These are phyloP conservation scores for Gastrodia elata DNA, from an alignment of 106 monocot species.

Conservation along the genomic window DNA sequence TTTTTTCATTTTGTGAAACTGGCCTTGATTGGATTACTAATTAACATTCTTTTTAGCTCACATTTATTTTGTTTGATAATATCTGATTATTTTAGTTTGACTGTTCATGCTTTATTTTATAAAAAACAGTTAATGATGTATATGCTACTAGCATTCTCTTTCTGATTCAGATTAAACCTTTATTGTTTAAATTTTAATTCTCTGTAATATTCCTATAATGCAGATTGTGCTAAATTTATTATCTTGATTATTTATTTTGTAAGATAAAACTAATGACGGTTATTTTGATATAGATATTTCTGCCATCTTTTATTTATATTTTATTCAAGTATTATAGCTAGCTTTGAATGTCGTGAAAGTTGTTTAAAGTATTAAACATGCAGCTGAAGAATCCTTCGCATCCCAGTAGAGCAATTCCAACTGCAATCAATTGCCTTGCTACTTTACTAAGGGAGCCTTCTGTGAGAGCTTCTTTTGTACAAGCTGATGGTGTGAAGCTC, in stretches of 20 bases:
- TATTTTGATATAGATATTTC: neutral
- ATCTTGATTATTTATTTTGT: neutral
- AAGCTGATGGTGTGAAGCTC: constrained; percentile 78
- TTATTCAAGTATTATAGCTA: neutral
- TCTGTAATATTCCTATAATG: neutral
- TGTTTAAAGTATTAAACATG: constrained; percentile 9
- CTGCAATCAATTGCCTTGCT: constrained; percentile 57
- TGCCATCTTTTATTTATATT: neutral
- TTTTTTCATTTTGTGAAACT: neutral
- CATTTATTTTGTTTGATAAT: neutral
- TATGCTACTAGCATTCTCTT: neutral
- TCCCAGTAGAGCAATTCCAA: constrained; percentile 58
- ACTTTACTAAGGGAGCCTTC: constrained; percentile 60
- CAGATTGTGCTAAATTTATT: neutral
- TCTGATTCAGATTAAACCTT: neutral
- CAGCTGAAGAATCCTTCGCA: constrained; percentile 84
- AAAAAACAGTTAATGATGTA: neutral
- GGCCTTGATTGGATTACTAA: neutral
- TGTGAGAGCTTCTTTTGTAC: constrained; percentile 73
- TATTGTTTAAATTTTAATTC: neutral
- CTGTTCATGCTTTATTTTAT: neutral
- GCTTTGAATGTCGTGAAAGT: neutral
- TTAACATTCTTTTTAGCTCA: neutral
- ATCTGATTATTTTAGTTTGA: neutral
- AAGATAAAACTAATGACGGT: neutral